Evolutionary conservation across 306 rosid species (phyloP), one percentile per base, ranked within the genome.

Genomic region (Cicer bijugum): DNA sequence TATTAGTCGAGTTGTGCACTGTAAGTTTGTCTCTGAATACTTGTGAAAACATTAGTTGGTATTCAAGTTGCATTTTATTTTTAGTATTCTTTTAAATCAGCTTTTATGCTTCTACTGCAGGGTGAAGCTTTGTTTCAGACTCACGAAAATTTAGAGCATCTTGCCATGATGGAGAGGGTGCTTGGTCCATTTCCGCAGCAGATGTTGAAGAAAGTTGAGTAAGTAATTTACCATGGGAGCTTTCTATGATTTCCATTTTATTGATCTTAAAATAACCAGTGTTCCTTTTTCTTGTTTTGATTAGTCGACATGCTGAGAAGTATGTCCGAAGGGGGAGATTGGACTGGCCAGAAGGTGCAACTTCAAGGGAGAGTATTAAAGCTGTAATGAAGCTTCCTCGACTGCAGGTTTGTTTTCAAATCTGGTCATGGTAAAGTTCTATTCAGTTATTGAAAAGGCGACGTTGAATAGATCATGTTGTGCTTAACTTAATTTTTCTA

Each of bases 101-200:
- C 12, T 38, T 12, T 33, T 47, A 17, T 11, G 8, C 17, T 9
- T 65, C n/a, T 64, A 1, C 67, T 39, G 60, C 75, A 94, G 98
- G 99, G 99, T 0, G 99, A 94, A 84, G 99, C 99, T 3, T 79
- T 94, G 79, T 94, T 94, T 68, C 97, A 94, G 84, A 94, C 99
- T 52, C 99, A 94, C 4, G 99, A 94, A 74, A 94, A 91, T 83
- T 82, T 94, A 59, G 97, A 94, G 84, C 99, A 91, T 77, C 94
- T 94, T 5, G 96, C 99, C 5, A 91, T 94, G 99, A 94, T 94
- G 97, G 97, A 94, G 78, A 85, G 97, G 51, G 97, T 87, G 38
- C 86, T 94, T 35, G 98, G 98, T 1, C 78, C 84, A 0, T 23
- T 91, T 9, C 92, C 99, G 0, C 95, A 83, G 68, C 89, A 87